These are phyloP conservation scores for Lachancea dasiensis DNA, from an alignment of 805 yeast species.

Conservation along the genomic window DNA sequence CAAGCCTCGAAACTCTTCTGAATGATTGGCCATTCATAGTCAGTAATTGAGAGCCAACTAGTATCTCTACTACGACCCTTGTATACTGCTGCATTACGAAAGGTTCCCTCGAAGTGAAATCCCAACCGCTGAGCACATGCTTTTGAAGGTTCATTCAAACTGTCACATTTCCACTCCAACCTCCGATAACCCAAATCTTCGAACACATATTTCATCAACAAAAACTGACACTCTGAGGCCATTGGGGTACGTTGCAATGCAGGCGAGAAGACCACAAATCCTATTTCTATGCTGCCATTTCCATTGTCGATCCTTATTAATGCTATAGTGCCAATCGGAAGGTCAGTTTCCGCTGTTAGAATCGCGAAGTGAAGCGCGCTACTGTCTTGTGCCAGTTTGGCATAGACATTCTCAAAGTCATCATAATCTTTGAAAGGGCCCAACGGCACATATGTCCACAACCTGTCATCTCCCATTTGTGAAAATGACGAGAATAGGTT, in stretches of 20 bases:
- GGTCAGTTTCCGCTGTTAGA: slow-evolving; percentile 15
- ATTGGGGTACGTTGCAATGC: slow-evolving; percentile 19
- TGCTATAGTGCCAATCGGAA: slow-evolving; percentile 26
- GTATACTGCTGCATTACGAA: slow-evolving; percentile 26
- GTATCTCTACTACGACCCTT: slow-evolving; percentile 31
- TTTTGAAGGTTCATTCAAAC: slow-evolving; percentile 28
- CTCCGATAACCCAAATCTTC: slow-evolving; percentile 29
- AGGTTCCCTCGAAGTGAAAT: slow-evolving; percentile 29
- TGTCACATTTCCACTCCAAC: slow-evolving; percentile 34
- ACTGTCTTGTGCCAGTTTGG: background rate
- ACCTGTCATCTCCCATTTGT: slow-evolving; percentile 5
- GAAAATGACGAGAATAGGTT: slow-evolving; percentile 14
- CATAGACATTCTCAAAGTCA: slow-evolving; percentile 4
- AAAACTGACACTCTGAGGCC: slow-evolving; percentile 32
- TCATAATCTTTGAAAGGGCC: slow-evolving; percentile 13
- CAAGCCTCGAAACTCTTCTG: slow-evolving; percentile 24
- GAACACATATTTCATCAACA: slow-evolving; percentile 27
- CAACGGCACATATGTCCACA: slow-evolving; percentile 17
- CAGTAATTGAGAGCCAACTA: slow-evolving; percentile 30
- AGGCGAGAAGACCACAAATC: slow-evolving; percentile 24
- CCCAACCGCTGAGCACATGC: slow-evolving; percentile 31
- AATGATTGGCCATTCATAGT: slow-evolving; percentile 28
- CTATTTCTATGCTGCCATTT: slow-evolving; percentile 28
- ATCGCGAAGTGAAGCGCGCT: slow-evolving; percentile 18
- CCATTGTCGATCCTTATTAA: slow-evolving; percentile 24